A percentile compares a stretch with the other conserved stretches of the same genome.
Conservation (phyloP, 2,329 filamentous ascomycete species). For the Madurella mycetomatis region DNA sequence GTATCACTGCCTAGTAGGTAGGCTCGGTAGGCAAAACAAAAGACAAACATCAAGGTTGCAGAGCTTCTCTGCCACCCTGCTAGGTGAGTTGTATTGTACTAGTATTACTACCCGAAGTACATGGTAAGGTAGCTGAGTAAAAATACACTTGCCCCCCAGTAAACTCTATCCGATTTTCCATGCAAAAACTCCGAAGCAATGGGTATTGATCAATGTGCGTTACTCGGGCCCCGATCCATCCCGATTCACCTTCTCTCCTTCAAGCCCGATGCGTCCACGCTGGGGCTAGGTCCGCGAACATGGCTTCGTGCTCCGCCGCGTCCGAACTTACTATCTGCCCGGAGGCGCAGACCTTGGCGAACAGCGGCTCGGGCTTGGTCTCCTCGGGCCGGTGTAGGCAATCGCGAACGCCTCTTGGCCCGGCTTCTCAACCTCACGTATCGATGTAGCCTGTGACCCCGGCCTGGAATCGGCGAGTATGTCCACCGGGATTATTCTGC, state of each 20-base stretch:
- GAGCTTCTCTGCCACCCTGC: too few relatives aligned
- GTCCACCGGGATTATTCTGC: slow-evolving; percentile 15
- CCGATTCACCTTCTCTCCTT: not conserved
- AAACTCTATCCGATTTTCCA: not conserved
- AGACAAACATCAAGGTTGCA: too few relatives aligned
- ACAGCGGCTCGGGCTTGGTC: not conserved
- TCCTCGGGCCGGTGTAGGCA: not conserved
- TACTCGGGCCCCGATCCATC: too few relatives aligned
- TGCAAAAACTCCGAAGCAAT: not conserved
- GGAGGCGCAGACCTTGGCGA: not conserved
- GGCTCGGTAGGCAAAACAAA: too few relatives aligned
- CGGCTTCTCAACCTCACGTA: not conserved
- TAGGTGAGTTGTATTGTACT: too few relatives aligned
- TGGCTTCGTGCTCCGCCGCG: slow-evolving; percentile 5
- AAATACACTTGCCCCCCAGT: too few relatives aligned
- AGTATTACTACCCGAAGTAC: too few relatives aligned
- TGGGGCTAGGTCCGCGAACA: slow-evolving; percentile 5
- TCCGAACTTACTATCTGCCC: not conserved
- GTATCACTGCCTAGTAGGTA: too few relatives aligned
- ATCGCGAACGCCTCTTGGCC: not conserved
- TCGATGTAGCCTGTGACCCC: not conserved
- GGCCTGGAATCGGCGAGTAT: slow-evolving; percentile 2
- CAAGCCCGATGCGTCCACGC: slow-evolving; percentile 5
- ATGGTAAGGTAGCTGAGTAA: too few relatives aligned
- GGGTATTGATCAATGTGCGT: not conserved